A percentile compares a stretch with the other conserved stretches of the same genome.
These are phyloP conservation scores for Leptographium lundbergii DNA, from an alignment of 2,329 filamentous ascomycete genomes.

Conservation along the genomic window DNA sequence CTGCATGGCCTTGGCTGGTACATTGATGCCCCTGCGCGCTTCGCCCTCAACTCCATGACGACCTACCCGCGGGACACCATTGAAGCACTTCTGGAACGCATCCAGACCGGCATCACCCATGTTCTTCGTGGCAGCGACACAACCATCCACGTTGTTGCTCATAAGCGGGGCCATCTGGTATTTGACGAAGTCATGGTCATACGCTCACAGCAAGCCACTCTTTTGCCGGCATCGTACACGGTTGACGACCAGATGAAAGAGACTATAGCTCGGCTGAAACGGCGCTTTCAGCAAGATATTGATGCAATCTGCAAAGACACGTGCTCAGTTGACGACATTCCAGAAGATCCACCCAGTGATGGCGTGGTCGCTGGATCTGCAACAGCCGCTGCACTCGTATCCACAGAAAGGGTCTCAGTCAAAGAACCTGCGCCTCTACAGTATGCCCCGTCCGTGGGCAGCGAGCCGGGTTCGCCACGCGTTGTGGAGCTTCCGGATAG, in stretches of 20 bases:
- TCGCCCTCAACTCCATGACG: constrained; percentile 27
- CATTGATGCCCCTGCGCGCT: constrained; percentile 30
- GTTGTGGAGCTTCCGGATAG: constrained; percentile 10
- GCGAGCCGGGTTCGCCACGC: neutral
- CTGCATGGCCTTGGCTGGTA: constrained; percentile 33
- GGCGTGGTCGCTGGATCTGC: neutral
- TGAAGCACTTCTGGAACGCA: constrained; percentile 35
- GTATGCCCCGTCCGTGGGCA: neutral
- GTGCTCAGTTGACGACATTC: constrained; percentile 27
- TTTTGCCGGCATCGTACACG: constrained; percentile 19
- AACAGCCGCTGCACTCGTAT: neutral
- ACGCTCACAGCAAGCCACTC: constrained; percentile 18
- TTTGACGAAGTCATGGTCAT: constrained; percentile 35
- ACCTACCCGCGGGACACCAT: constrained; percentile 31
- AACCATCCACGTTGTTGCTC: constrained; percentile 32
- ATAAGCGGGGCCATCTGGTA: constrained; percentile 41
- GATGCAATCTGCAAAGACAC: constrained; percentile 39
- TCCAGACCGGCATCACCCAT: constrained; percentile 37
- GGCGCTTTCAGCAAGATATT: constrained; percentile 34
- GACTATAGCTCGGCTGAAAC: constrained; percentile 27
- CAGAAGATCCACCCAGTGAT: constrained; percentile 11
- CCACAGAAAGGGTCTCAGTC: neutral
- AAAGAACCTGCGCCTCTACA: neutral
- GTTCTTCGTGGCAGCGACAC: constrained; percentile 33
- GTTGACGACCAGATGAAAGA: constrained; percentile 24